Conservation (phyloP, 2,329 filamentous ascomycete genomes). For the Harringtonia aguacate region DNA sequence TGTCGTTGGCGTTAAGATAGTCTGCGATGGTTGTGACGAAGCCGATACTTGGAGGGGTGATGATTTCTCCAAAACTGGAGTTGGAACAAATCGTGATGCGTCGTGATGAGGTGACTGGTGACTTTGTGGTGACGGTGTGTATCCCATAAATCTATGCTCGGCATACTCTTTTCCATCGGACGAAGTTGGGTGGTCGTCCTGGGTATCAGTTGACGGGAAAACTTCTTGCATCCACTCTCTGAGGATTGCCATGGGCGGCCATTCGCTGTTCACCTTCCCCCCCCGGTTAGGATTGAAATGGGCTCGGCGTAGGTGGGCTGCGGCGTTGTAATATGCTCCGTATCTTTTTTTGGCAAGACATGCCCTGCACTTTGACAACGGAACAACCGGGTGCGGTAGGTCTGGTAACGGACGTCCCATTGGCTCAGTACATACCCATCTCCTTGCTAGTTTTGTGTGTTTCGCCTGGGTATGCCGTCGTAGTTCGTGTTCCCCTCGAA, state of each 20-base stretch:
- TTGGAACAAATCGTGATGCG: too few relatives aligned
- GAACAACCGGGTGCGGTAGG: constrained; percentile 37
- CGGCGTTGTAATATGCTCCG: constrained; percentile 88
- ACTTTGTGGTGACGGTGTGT: too few relatives aligned
- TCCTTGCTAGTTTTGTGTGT: constrained; percentile 48
- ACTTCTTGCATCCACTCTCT: constrained; percentile 53
- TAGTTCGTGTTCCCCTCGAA: constrained; percentile 77
- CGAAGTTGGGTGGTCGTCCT: constrained; percentile 33
- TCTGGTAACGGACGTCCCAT: constrained; percentile 17
- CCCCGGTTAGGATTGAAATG: constrained; percentile 67
- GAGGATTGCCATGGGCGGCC: constrained; percentile 45
- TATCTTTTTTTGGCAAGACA: constrained; percentile 72
- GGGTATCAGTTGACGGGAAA: constrained; percentile 34
- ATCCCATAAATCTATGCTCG: constrained; percentile 20
- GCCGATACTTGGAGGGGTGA: too few relatives aligned
- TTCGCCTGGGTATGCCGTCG: constrained; percentile 55
- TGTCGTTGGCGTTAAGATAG: too few relatives aligned
- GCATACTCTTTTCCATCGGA: constrained; percentile 42
- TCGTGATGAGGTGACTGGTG: too few relatives aligned
- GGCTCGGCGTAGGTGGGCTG: constrained; percentile 75
- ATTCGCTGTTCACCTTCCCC: constrained; percentile 43
- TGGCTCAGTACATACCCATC: constrained; percentile 48
- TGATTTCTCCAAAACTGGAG: too few relatives aligned
- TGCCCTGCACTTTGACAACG: constrained; percentile 63
- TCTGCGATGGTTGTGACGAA: too few relatives aligned